These are phyloP conservation scores for Triticum aestivum DNA, from an alignment of 176 grass and related monocot genomes.

Conservation along the genomic window IWGSC_CS_RefSeq_v2.1 NC_057803.1:680809398-680809897, in stretches of 20 bases:
- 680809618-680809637: neutral
- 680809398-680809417: neutral
- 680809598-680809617: too few relatives aligned
- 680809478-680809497: neutral
- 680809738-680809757: neutral
- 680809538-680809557: neutral
- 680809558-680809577: too few relatives aligned
- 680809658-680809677: neutral
- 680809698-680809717: slow-evolving; percentile 10
- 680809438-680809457: neutral
- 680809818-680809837: too few relatives aligned
- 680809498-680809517: neutral
- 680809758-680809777: neutral
- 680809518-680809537: neutral
- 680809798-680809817: neutral
- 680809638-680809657: neutral
- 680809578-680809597: neutral
- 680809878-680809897: too few relatives aligned
- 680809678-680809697: too few relatives aligned
- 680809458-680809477: neutral
- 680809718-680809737: neutral
- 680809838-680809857: neutral
- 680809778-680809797: neutral
- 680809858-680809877: neutral
- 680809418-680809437: neutral